These are phyloP conservation scores for Eucalyptus sp. DNA, from an alignment of 345 rosid genomes.

Conservation along the genomic window DNA sequence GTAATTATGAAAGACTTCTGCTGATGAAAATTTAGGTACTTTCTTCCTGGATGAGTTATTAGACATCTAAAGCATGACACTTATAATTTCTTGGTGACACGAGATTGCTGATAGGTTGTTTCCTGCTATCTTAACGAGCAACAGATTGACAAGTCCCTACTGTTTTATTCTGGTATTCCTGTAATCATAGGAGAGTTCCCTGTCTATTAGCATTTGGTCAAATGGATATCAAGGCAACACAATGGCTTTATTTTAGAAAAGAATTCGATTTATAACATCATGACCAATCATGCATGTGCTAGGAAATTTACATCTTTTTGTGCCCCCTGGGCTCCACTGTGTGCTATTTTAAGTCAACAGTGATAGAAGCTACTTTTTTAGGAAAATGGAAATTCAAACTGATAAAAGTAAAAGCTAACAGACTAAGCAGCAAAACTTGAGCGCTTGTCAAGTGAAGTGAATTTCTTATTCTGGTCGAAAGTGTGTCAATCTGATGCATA, in stretches of 20 bases:
- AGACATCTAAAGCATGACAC: not conserved
- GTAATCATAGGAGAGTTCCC: not conserved
- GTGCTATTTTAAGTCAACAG: not conserved
- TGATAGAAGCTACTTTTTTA: not conserved
- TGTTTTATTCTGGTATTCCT: not conserved
- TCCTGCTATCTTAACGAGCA: not conserved
- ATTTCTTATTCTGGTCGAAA: not conserved
- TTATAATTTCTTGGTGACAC: not conserved
- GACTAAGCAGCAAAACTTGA: not conserved
- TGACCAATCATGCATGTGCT: not conserved
- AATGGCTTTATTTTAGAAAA: not conserved
- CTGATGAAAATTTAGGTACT: not conserved
- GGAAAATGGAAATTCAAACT: not conserved
- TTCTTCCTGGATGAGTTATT: not conserved
- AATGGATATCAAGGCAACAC: not conserved
- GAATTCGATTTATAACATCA: not conserved
- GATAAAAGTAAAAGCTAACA: not conserved
- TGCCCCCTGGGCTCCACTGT: not conserved
- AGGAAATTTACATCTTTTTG: not conserved
- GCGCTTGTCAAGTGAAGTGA: not conserved
- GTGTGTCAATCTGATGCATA: not conserved
- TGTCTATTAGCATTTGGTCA: not conserved
- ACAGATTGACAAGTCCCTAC: not conserved
- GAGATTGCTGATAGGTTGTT: not conserved
- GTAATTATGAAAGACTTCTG: not conserved